Evolutionary conservation across 768 basidiomycete genomes (phyloP).

Genomic region (Termitomyces sp.): DNA sequence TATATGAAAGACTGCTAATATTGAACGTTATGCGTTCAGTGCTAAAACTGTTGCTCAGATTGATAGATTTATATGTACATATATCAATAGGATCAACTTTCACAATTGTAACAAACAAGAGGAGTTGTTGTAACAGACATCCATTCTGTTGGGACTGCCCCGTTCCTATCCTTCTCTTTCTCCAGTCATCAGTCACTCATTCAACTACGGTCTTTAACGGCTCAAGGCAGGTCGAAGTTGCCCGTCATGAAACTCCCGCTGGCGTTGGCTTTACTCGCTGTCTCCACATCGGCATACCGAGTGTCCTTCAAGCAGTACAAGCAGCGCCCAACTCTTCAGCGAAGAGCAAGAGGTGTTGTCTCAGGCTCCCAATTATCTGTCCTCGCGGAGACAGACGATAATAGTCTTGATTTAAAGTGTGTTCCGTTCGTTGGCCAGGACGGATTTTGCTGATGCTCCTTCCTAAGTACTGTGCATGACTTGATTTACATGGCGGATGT

Average conservation of each 20-base stretch:
- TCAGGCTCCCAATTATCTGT: constrained; percentile 29
- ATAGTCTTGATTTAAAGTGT: constrained; percentile 41
- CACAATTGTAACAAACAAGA: constrained; percentile 14
- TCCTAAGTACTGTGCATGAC: constrained; percentile 61
- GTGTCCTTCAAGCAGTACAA: constrained; percentile 44
- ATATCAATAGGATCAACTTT: constrained; percentile 6
- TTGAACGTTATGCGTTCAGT: neutral
- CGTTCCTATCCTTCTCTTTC: constrained; percentile 11
- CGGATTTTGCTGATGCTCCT: neutral
- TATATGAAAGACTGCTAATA: neutral
- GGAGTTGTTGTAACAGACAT: constrained; percentile 7
- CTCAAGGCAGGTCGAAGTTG: neutral
- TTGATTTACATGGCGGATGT: constrained; percentile 78
- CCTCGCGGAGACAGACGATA: constrained; percentile 23
- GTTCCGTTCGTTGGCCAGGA: constrained; percentile 10
- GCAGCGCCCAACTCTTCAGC: constrained; percentile 24
- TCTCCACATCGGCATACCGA: constrained; percentile 37
- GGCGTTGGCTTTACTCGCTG: constrained; percentile 28
- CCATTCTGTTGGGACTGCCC: constrained; percentile 2
- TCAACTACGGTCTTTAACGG: constrained; percentile 13
- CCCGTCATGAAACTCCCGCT: constrained; percentile 38
- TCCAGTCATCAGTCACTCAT: constrained; percentile 15
- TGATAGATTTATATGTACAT: neutral
- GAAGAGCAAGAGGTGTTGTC: constrained; percentile 28
- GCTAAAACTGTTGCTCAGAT: neutral